Percentiles rank a stretch among this genome's conserved stretches.
Conservation (phyloP, 179 eudicot genomes). For the Silene vulgaris region DNA sequence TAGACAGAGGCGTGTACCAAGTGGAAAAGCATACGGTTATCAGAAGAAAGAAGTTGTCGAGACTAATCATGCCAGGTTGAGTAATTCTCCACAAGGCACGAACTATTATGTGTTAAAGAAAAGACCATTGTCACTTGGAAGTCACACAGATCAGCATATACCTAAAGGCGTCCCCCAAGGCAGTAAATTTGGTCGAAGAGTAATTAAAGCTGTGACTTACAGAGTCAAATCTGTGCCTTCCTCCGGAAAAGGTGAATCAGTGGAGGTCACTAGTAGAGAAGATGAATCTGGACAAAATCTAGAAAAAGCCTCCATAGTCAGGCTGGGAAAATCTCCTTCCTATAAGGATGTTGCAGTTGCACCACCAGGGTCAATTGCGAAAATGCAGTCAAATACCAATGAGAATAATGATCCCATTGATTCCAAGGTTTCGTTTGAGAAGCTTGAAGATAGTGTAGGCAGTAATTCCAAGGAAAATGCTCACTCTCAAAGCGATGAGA, state of each 20-base stretch:
- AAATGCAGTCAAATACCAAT: slow-evolving; percentile 46
- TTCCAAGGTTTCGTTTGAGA: slow-evolving; percentile 29
- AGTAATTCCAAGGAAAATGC: slow-evolving; percentile 24
- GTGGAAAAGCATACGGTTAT: slow-evolving; percentile 57
- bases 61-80: slow-evolving; percentile 44
- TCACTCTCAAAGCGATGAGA: slow-evolving; percentile 21
- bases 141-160: slow-evolving; percentile 46
- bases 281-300: slow-evolving; percentile 40
- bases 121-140: slow-evolving; percentile 54
- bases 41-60: slow-evolving; percentile 71
- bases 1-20: slow-evolving; percentile 56
- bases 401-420: slow-evolving; percentile 33
- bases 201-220: slow-evolving; percentile 68
- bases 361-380: slow-evolving; percentile 83
- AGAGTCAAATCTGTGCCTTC: slow-evolving; percentile 80
- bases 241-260: slow-evolving; percentile 36
- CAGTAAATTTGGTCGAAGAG: slow-evolving; percentile 69
- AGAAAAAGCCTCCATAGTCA: slow-evolving; percentile 67
- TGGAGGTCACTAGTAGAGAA: slow-evolving; percentile 41
- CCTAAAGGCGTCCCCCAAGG: slow-evolving; percentile 43
- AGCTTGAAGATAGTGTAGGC: slow-evolving; percentile 27
- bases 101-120: slow-evolving; percentile 68
- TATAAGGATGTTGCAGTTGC: slow-evolving; percentile 98
- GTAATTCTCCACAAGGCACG: slow-evolving; percentile 49
- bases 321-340: slow-evolving; percentile 92